These are phyloP conservation scores for Amanita inopinata DNA, from an alignment of 768 basidiomycete species.

Conservation along the genomic window DNA sequence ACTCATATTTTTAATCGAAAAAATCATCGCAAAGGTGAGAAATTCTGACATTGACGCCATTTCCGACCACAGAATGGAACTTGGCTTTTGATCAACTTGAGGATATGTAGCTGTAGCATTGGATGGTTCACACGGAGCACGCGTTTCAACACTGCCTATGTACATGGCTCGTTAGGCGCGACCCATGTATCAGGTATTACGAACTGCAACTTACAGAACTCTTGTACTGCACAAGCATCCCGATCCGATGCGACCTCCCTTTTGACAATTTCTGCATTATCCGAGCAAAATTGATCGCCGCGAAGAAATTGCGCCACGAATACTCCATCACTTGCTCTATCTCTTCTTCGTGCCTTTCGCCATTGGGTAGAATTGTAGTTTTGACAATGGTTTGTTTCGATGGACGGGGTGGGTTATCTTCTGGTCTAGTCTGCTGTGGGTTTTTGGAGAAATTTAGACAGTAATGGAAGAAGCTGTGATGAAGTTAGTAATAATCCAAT, in stretches of 20 bases:
- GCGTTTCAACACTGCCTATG: constrained; percentile 88
- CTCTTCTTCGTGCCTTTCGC: constrained; percentile 73
- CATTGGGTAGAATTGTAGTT: constrained; percentile 55
- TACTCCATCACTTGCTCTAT: constrained; percentile 89
- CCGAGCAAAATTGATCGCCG: constrained; percentile 93
- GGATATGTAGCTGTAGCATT: constrained; percentile 84
- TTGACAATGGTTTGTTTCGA: constrained; percentile 51
- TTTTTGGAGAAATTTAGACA: constrained; percentile 75
- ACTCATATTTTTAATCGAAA: constrained; percentile 2
- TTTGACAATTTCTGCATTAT: constrained; percentile 98
- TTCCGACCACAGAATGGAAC: constrained; percentile 96
- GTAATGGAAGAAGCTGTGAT: constrained; percentile 86
- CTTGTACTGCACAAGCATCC: constrained; percentile 96
- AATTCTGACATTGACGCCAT: constrained; percentile 84
- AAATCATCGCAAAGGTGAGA: constrained; percentile 3
- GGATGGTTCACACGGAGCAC: constrained; percentile 92
- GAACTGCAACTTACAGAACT: constrained; percentile 60
- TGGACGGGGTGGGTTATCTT: constrained; percentile 56
- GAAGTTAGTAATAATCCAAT: constrained; percentile 4
- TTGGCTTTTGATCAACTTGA: constrained; percentile 98
- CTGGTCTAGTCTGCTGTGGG: constrained; percentile 44
- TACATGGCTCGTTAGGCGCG: not conserved
- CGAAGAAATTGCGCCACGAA: constrained; percentile 97
- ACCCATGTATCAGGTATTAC: not conserved
- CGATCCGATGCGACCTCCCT: constrained; percentile 86